Conservation (phyloP, 495 filamentous ascomycete species). For the Pyronema omphalodes region DNA sequence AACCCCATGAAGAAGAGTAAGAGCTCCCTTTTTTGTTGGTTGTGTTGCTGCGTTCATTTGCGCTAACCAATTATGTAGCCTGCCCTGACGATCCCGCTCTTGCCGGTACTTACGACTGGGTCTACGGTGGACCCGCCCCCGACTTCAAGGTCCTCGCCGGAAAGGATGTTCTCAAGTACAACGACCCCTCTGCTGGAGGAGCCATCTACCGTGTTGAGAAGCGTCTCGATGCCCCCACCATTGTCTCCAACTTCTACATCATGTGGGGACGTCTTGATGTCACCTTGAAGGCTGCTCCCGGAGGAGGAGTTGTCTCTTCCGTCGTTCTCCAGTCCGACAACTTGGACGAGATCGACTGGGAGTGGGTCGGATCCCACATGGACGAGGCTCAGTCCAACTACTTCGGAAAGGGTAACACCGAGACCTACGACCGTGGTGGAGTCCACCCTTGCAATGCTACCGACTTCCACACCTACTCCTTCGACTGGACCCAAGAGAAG, state of each 20-base stretch:
- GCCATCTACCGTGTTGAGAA: constrained; percentile 69
- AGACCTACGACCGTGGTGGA: constrained; percentile 50
- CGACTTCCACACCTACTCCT: constrained; percentile 70
- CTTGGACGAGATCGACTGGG: constrained; percentile 89
- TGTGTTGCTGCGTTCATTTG: neutral
- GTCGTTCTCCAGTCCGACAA: constrained; percentile 76
- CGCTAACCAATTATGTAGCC: constrained; percentile 5
- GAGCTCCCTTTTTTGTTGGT: constrained; percentile 17
- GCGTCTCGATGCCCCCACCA: constrained; percentile 63
- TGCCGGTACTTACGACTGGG: constrained; percentile 43
- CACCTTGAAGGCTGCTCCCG: constrained; percentile 50
- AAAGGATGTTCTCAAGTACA: constrained; percentile 44
- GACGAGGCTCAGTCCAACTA: constrained; percentile 72
- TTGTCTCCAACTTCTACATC: constrained; percentile 61
- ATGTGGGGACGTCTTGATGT: constrained; percentile 66
- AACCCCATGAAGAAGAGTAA: constrained; percentile 52
- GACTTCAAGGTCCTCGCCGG: constrained; percentile 50
- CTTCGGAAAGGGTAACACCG: constrained; percentile 74
- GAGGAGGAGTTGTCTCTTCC: constrained; percentile 60
- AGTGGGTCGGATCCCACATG: constrained; percentile 51
- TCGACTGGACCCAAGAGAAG: constrained; percentile 62
- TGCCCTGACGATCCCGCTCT: constrained; percentile 72
- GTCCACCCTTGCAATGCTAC: constrained; percentile 45
- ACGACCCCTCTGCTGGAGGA: constrained; percentile 44
- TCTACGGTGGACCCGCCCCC: constrained; percentile 25